Base-by-base conservation (phyloP, 1,284 basidiomycete genomes). In the Fomitopsis pinicola region DNA sequence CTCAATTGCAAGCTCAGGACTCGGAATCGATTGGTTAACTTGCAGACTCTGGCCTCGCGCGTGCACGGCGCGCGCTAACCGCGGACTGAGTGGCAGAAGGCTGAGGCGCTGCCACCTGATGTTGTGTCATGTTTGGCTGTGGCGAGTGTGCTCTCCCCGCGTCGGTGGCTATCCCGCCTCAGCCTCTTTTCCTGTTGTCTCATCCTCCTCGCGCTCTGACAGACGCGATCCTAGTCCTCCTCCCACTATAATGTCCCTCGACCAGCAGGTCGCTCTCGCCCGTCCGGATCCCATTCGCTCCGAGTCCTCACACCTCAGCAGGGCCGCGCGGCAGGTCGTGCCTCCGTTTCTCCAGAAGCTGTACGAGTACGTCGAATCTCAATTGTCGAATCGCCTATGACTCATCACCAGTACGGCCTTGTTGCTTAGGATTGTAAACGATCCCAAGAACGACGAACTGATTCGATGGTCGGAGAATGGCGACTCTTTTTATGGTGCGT, bases 291-390 rank as follows among this genome's bases (percentile, higher is more conserved):
- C 52, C 52, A 75, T 76, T 5, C 76, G 79, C 46, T 74, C 75
- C 4, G 71, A 77, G 15, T 75, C 71, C n/a, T 62, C 76, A 2
- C 79, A 81, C 65, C 72, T 85, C 53, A 82, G 79, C 66, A 83
- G 78, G 69, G 76, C 81, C 12, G 77, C 84, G 2, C 76, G 83
- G 48, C 83, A 85, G 67, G 77, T 81, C 14, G 83, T 94, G 1
- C 93, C 94, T 0, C 91, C 93, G 0, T 98, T 98, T 72, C 81
- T 97, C 17, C 94, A 95, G 77, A 98, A 98, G 76, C 82, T 98
- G 40, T 95, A 89, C 77, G 91, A 91, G 94, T 95, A 38, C 14
- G 61, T 46, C 30, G 5, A 26, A 14, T 22, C 36, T 22, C 9
- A 30, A 17, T 19, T 54, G 9, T 50, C 22, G n/a, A 42, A 52